Evolutionary conservation across 208 protist genomes (phyloP), one percentile per base, ranked within the genome.

Genomic region (Crithidia acanthocephali): DNA sequence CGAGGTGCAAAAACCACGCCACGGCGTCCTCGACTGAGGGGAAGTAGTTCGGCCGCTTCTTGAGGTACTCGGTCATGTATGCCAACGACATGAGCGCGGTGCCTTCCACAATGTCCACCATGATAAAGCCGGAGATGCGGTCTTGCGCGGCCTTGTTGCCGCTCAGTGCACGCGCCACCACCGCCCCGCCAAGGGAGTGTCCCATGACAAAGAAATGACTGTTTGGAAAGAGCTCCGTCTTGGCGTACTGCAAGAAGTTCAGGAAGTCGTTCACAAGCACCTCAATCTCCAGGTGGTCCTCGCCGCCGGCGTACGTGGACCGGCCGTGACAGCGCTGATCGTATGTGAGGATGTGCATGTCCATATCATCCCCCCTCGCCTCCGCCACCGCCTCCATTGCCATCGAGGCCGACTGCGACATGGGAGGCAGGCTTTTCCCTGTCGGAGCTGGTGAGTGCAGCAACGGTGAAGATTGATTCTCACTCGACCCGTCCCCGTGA

Each of bases 31-130:
- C 74, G 1, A 95, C 65, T 3, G 35, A 60, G 11, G 69, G 52
- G 61, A 98, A 98, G 22, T 58, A 64, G 23, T 64, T 65, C 20
- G 96, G 96, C 11, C 94, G 79, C 30, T 75, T 72, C 45, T 82
- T 68, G 13, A 97, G 80, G 55, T 96, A 95, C 22, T 80, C 74
- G 42, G 81, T 51, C 90, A 98, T 98, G 78, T 96, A 72, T 33
- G 68, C 20, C 22, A 98, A 72, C 25, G 85, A 94, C 25, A 89
- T 30, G 55, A 92, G 79, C 18, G 96, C 93, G 6, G 90, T 97
- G 57, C 91, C 94, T 70, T 98, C 94, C 7, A 98, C 94, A 22
- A 95, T 83, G 63, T 98, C 96, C 0, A 98, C 63, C 53, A 98
- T 69, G 27, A 96, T 58, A 9, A 95, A 79, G 20, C 91, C 92